Conservation (phyloP, 768 basidiomycete species). For the Coprinopsis cinerea region DNA sequence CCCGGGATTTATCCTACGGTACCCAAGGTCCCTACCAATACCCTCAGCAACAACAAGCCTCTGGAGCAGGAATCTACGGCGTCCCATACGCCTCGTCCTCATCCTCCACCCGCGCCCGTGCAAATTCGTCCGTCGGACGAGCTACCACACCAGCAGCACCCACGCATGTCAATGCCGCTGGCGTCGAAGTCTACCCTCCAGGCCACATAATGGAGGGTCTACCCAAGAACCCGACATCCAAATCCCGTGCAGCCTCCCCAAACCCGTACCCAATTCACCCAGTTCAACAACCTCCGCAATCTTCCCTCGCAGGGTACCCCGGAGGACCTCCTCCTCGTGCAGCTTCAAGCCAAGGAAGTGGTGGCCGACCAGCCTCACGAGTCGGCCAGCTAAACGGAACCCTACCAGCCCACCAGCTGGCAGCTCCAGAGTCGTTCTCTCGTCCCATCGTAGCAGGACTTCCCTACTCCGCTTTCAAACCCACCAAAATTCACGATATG, state of each 20-base stretch:
- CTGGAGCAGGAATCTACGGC: constrained; percentile 21
- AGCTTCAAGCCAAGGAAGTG: no score
- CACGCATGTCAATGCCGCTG: constrained; percentile 24
- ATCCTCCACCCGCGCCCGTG: constrained; percentile 29
- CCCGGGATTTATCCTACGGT: constrained; percentile 37
- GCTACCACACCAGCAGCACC: constrained; percentile 31
- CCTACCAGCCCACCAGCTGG: constrained; percentile 38
- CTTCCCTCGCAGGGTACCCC: constrained; percentile 14
- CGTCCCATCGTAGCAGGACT: constrained; percentile 65
- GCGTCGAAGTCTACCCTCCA: constrained; percentile 41
- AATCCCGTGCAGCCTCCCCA: constrained; percentile 46
- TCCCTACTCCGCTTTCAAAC: constrained; percentile 63
- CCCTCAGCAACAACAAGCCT: constrained; percentile 9
- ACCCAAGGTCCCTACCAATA: no score
- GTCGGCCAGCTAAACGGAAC: constrained; percentile 19
- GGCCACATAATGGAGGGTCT: constrained; percentile 56
- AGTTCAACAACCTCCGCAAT: constrained; percentile 16
- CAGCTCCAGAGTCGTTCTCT: constrained; percentile 67
- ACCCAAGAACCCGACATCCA: constrained; percentile 33
- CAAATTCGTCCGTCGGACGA: constrained; percentile 29
- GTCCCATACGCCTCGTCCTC: constrained; percentile 30
- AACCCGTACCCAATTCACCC: constrained; percentile 21
- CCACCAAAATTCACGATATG: constrained; percentile 72
- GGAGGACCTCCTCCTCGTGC: constrained; percentile 16
- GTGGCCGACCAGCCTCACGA: constrained; percentile 12